A percentile compares a stretch with the other conserved stretches of the same genome.
These are phyloP conservation scores for Tetrastigma voinierianum DNA, from an alignment of 164 flowering plant species.

Conservation along the genomic window DNA sequence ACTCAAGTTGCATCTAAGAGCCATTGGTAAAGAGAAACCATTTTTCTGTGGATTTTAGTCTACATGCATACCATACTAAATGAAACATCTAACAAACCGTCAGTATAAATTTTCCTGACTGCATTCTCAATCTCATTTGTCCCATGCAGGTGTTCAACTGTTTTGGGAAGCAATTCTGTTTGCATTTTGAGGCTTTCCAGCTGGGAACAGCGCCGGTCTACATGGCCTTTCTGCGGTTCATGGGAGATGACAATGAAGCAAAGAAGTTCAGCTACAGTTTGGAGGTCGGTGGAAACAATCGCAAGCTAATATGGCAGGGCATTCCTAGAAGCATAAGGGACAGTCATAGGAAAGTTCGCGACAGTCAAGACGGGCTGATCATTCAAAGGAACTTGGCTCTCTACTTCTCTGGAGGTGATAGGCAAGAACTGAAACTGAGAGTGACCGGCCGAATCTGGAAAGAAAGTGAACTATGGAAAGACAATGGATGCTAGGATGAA, in stretches of 20 bases:
- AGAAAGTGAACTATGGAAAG: constrained; percentile 23
- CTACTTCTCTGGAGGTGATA: constrained; percentile 36
- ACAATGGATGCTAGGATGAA: background rate
- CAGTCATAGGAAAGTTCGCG: constrained; percentile 40
- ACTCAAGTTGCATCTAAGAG: background rate
- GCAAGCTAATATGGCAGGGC: constrained; percentile 39
- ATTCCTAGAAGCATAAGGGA: constrained; percentile 41
- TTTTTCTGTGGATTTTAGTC: background rate
- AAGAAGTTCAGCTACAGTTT: constrained; percentile 34
- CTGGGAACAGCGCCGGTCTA: constrained; percentile 34
- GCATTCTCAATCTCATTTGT: background rate
- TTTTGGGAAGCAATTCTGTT: constrained; percentile 40
- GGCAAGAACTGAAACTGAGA: constrained; percentile 36
- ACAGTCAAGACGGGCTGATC: constrained; percentile 40
- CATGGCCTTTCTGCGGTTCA: constrained; percentile 39
- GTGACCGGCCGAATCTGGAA: constrained; percentile 41
- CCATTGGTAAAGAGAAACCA: background rate
- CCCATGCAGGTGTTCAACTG: constrained; percentile 34
- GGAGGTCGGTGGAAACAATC: constrained; percentile 37
- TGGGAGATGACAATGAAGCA: constrained; percentile 42
- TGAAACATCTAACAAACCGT: background rate
- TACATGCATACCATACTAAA: background rate
- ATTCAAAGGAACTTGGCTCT: constrained; percentile 38
- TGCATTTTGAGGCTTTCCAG: constrained; percentile 47
- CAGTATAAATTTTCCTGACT: background rate